Conservation (phyloP, 208 protist genomes). For the Wallacemonas sp. region DNA sequence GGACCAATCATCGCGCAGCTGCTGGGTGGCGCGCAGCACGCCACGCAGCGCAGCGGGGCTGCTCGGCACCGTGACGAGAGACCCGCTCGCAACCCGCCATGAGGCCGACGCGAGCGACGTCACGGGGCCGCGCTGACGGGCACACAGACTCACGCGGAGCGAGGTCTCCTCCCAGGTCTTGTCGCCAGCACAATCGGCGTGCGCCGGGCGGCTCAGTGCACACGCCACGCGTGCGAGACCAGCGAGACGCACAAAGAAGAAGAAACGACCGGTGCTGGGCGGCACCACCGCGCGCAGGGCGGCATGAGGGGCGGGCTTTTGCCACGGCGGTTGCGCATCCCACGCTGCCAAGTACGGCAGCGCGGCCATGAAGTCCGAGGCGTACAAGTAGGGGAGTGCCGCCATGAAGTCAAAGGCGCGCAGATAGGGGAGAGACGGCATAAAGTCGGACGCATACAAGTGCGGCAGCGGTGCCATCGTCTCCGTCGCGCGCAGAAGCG, state of each 20-base stretch:
- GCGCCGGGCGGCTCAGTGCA: neutral
- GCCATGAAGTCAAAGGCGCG: neutral
- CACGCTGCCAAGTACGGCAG: constrained; percentile 14
- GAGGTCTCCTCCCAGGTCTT: neutral
- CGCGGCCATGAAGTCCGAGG: neutral
- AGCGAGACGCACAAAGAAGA: constrained; percentile 13
- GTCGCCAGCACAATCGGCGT: too few relatives aligned
- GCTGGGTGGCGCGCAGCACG: neutral
- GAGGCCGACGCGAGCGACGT: neutral
- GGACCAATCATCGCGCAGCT: constrained; percentile 30
- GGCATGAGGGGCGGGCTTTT: neutral
- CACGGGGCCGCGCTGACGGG: neutral
- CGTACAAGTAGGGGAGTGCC: neutral
- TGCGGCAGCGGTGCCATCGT: neutral
- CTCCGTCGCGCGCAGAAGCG: neutral
- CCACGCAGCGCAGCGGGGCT: constrained; percentile 18
- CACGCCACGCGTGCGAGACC: constrained; percentile 10
- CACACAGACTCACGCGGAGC: neutral
- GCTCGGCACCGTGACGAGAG: constrained; percentile 21
- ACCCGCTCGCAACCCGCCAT: constrained; percentile 22
- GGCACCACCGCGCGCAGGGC: neutral
- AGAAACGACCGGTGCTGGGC: neutral
- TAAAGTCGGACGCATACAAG: neutral
- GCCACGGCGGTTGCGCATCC: constrained; percentile 16
- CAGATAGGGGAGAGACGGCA: neutral